phyloP scores from a whole-genome alignment of 805 yeast genomes.

The Kluyveromyces lactis region DNA sequence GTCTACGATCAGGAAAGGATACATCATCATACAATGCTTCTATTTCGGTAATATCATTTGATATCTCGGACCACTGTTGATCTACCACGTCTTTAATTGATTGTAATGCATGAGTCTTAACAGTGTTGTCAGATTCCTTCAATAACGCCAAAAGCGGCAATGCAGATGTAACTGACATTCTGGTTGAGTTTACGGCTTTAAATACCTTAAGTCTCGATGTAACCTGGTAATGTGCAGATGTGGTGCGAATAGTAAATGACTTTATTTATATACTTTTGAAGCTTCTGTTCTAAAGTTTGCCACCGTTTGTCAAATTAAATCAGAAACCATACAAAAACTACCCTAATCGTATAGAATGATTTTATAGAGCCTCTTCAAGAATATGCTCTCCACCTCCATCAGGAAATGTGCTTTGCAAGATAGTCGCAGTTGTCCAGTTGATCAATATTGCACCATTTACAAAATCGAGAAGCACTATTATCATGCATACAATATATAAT shows the following conservation, averaged over 20 bases:
- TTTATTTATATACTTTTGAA: not conserved
- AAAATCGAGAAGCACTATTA: too few species aligned
- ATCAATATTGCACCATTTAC: too few species aligned
- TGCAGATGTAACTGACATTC: conserved; percentile 61
- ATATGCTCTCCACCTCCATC: too few species aligned
- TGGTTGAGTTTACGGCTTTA: not conserved
- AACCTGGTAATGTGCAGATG: too few species aligned
- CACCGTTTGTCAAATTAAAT: not conserved
- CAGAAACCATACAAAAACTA: not conserved
- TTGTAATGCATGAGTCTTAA: conserved; percentile 77
- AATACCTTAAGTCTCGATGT: too few species aligned
- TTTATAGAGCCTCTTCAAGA: not conserved
- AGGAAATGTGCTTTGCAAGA: too few species aligned
- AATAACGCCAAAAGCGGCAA: conserved; percentile 87
- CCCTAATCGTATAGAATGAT: not conserved
- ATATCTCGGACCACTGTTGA: conserved; percentile 95
- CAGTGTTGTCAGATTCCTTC: conserved; percentile 66
- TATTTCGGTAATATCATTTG: conserved; percentile 78
- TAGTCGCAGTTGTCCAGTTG: too few species aligned
- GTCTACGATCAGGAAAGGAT: conserved; percentile 60
- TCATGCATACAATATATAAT: too few species aligned
- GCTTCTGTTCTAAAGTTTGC: not conserved
- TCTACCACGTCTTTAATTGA: conserved; percentile 78
- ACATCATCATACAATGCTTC: conserved; percentile 88
- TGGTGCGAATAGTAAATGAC: not conserved